Evolutionary conservation across 495 filamentous ascomycete genomes (phyloP).

Genomic region (Xylaria cubensis): DNA sequence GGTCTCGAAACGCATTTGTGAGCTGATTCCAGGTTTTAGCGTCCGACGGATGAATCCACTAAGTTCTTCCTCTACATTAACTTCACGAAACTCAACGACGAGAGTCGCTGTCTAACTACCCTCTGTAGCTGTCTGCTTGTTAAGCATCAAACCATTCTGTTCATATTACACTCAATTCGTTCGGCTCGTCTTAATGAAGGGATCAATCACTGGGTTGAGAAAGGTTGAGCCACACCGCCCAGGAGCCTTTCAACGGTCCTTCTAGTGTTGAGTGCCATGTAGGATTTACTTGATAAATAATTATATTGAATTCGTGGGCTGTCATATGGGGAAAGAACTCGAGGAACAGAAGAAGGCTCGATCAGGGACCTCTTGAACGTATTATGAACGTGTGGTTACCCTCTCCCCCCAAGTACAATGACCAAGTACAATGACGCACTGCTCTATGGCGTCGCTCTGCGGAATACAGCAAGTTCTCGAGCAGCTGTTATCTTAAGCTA

Average conservation of each 20-base stretch:
- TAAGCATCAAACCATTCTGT: neutral
- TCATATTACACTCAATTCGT: neutral
- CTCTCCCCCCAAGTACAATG: too few relatives aligned
- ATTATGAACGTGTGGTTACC: neutral
- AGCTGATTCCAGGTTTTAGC: too few relatives aligned
- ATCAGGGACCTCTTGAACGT: neutral
- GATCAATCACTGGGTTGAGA: neutral
- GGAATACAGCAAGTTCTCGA: neutral
- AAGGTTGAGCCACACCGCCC: neutral
- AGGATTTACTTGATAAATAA: neutral
- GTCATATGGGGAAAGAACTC: neutral
- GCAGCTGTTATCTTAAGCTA: neutral
- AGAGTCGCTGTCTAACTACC: neutral
- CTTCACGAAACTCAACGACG: neutral
- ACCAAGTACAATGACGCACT: neutral
- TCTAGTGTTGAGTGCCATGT: neutral
- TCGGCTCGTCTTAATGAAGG: neutral
- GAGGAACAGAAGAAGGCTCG: neutral
- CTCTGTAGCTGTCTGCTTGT: neutral
- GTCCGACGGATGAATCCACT: too few relatives aligned
- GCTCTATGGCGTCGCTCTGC: neutral
- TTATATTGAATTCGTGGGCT: neutral
- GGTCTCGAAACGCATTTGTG: too few relatives aligned
- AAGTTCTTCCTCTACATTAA: too few relatives aligned
- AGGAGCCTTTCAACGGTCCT: too few relatives aligned